Base-by-base conservation (phyloP, 768 basidiomycete species). In the Podaxis sp. region DNA sequence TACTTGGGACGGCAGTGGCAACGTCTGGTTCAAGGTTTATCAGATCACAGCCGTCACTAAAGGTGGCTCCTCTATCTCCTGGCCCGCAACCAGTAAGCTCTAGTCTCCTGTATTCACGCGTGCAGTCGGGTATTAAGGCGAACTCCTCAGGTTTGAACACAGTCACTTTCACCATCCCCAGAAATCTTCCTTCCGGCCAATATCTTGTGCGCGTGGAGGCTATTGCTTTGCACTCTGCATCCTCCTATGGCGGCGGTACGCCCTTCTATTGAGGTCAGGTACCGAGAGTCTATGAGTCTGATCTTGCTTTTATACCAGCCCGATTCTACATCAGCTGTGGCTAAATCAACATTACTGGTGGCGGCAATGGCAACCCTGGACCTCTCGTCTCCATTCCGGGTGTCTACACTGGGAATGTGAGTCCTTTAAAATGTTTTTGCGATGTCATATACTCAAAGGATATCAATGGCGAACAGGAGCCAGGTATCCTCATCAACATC, bases 11-110 rank as follows among this genome's bases (percentile, higher is more conserved):
- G 79, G 79, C 24, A 72, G 74, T 55, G 81, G 81, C 57, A 57
- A 58, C 36, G 78, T 78, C 38, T 80, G 79, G 79, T 80, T 80
- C 73, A 77, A 77, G 74, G 76, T 79, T 11, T 71, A 80, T 66
- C 65, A 81, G 68, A 74, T 80, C 54, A 59, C 73, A 9, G 77
- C 79, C 11, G 73, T 75, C 25, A 80, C 79, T 11, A 66, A 80
- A 66, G 79, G 78, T 46, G 76, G 78, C 36, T 65, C 55, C 22
- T 73, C 72, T 27, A 81, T 80, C 62, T 68, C 69, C 22, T 81
- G 70, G 67, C 80, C 79, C 37, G 72, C 75, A 22, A 63, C 74
- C 50, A 70, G 76, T 75, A 58, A 7, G 67, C 65, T 11, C 19
- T 40, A 7, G 4, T 17, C 22, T 19, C 19, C 19, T 36, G 15